These are phyloP conservation scores for Kazachstania taianensis DNA, from an alignment of 805 yeast species.

Conservation along the genomic window DNA sequence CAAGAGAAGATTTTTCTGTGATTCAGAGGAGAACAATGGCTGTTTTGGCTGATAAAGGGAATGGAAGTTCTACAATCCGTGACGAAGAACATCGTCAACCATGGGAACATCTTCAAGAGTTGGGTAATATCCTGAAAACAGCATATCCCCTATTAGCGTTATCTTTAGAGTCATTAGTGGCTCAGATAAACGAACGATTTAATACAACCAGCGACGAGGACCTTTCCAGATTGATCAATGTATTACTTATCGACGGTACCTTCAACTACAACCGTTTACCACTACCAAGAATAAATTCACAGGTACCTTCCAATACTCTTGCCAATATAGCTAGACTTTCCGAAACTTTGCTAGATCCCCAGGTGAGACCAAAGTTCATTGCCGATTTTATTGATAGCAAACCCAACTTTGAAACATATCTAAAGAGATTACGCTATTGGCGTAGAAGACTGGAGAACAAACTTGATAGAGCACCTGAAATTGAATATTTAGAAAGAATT, in stretches of 20 bases:
- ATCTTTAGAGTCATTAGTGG: slow-evolving; percentile 88
- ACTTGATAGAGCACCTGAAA: slow-evolving; percentile 71
- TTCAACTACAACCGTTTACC: slow-evolving; percentile 80
- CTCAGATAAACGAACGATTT: slow-evolving; percentile 88
- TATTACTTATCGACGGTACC: slow-evolving; percentile 85
- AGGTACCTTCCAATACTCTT: slow-evolving; percentile 84
- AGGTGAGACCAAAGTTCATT: slow-evolving; percentile 81
- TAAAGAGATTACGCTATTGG: slow-evolving; percentile 80
- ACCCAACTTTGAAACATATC: slow-evolving; percentile 83
- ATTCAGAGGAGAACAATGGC: slow-evolving; percentile 66
- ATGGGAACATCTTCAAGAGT: slow-evolving; percentile 87
- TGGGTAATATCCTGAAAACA: slow-evolving; percentile 90
- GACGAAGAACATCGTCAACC: slow-evolving; percentile 50
- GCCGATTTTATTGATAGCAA: slow-evolving; percentile 78
- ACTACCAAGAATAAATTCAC: slow-evolving; percentile 79
- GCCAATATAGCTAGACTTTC: slow-evolving; percentile 82
- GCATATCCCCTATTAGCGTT: slow-evolving; percentile 91
- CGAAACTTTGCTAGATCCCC: slow-evolving; percentile 83
- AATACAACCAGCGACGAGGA: slow-evolving; percentile 93
- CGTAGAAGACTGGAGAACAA: slow-evolving; percentile 86
- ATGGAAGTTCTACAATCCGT: slow-evolving; percentile 8
- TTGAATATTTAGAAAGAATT: slow-evolving; percentile 74
- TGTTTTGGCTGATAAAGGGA: slow-evolving; percentile 30
- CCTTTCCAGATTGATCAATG: slow-evolving; percentile 87
- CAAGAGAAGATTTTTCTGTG: slow-evolving; percentile 86